Base-by-base conservation (phyloP, 345 rosid species). In the Corchorus capsularis region DNA sequence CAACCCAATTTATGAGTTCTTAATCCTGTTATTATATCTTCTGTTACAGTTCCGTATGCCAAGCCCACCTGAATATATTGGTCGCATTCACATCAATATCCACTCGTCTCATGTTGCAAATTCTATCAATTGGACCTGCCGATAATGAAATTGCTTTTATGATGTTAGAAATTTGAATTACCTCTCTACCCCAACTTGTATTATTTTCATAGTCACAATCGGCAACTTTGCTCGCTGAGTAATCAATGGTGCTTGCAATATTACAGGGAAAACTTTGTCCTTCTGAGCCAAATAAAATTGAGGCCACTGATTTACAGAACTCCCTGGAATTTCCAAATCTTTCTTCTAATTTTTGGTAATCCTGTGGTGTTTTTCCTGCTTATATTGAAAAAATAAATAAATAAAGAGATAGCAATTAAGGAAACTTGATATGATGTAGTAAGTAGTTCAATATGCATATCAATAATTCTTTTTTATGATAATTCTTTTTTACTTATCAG, bases 161-260 rank as follows among this genome's bases (percentile, higher is more conserved):
- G 27, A 27, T 27, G 27, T 27, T 27, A 27, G 27, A 45, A 6
- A 45, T 45, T 45, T 45, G 54, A 52, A 16, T 3, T 15, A 53
- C 93, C 71, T 84, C 78, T 71, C 76, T 68, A 17, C 98, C 96
- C 94, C 87, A 93, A 49, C 73, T 8, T 0, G 88, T 87, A 49
- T 76, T 78, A 67, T 75, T 6, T 54, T 91, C 98, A 1, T 90
- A 93, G 5, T 53, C 41, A 69, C 85, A 87, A 17, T 75, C 60
- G 1, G 89, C 88, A 10, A 93, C 88, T 63, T 82, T 63, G 19
- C 17, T 20, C 6, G 91, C 91, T 15, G 78, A 82, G 27, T 27
- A 27, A 64, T 87, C 85, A 0, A 79, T 27, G 8, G 61, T 74
- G 61, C 62, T 62, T 2, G 72, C 46, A 54, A 82, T 71, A 71